Evolutionary conservation across 2,329 filamentous ascomycete species (phyloP), one percentile per base, ranked within the genome.

Genomic region (Exophiala sp.): DNA sequence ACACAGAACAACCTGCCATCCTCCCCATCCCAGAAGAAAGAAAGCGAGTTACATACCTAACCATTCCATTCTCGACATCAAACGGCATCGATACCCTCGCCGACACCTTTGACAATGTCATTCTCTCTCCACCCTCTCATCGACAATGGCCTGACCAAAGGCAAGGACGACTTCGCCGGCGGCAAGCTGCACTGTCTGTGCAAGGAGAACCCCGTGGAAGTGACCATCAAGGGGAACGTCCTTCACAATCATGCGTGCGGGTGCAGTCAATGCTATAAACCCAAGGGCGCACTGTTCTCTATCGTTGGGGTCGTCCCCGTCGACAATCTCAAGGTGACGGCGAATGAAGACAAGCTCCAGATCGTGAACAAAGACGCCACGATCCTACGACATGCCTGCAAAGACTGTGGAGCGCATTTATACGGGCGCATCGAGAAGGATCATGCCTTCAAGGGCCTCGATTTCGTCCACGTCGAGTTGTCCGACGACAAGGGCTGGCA

Each of bases 231-330:
- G 50, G 70, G 75, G 63, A 79, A 84, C 59, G 77, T 86, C 48
- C 69, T 73, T 1, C 81, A 85, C 72, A 85, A 86, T 72, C 82
- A 86, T 68, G 81, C 79, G 48, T 85, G 82, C 67, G 82, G 82
- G 55, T 85, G 82, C 69, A 83, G 80, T 47, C 82, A 85, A 66
- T 85, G 82, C 75, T 86, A 81, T 81, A 86, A 85, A 66, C 82
- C 82, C 3, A 50, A 66, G 1, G 79, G 79, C 23, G 73, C 80
- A 0, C 74, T 85, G 53, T 85, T 86, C 72, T 78, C 78, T 53
- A 62, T 85, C 58, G 73, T 86, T 41, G 81, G 69, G 50, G 82
- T 85, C 46, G 67, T 85, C 2, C 76, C 82, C 4, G 64, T 66
- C 6, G 74, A 77, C 44, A 71, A 78, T 44, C 54, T 85, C 41